Base-by-base conservation (phyloP, 352 stramenopile species). In the Aphanomyces astaci region DNA sequence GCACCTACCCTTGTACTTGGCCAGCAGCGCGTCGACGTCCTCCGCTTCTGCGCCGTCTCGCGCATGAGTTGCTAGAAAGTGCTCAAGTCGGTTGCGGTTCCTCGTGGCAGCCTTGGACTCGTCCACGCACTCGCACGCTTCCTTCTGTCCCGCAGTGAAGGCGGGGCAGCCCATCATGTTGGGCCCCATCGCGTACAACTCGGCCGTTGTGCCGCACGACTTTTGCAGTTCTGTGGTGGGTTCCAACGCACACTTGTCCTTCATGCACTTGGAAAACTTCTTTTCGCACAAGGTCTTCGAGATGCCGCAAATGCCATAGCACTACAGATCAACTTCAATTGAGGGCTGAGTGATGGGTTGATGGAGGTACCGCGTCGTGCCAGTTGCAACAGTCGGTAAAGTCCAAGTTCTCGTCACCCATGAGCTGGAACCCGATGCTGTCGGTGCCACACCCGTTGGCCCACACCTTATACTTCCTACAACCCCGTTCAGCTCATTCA, bases 261-360 rank as follows among this genome's bases (percentile, higher is more conserved):
- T 82, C 81, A 92, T 87, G 71, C 84, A 92, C 67, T 89, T 90
- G 45, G 84, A 75, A 46, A 92, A 54, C 0, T 80, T 77, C 63
- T 81, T 85, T 66, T 92, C 84, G 55, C 84, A 92, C 54, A 73
- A 77, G 51, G 56, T 52, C 56, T 92, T 92, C 51, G 82, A 77
- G 73, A 92, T 90, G 24, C 84, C 84, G 31, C 84, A 92, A n/a
- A 70, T 76, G 66, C 82, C 88, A 73, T 92, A 92, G 71, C 84
- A 92, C 82, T 92, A 45, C 11, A 27, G 5, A 30, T 72, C 10
- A 32, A 4, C 72, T n/a, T n/a, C n/a, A n/a, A n/a, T n/a, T n/a
- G n/a, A 53, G 3, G 22, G 3, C 33, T 66, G 17, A 0, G 24
- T 59, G 13, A 59, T 31, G 52, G 63, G 31, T 56, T 4, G 7